Evolutionary conservation across 345 rosid genomes (phyloP).

Genomic region (Pistacia atlantica): DNA sequence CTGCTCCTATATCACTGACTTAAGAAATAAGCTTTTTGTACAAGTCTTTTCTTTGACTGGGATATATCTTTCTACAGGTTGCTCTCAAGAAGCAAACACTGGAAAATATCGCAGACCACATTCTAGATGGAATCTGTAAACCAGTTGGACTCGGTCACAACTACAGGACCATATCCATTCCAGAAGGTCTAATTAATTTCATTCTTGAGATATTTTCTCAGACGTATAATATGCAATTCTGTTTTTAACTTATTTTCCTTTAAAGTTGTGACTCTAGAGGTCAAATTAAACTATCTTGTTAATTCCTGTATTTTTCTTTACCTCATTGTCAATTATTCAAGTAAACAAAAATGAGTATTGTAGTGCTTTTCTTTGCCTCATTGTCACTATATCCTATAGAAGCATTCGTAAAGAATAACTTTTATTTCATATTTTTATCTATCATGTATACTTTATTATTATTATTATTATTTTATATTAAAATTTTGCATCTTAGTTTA

Average conservation of each 20-base stretch:
- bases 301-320: background rate
- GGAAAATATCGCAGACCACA: conserved; percentile 84
- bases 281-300: background rate
- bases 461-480: too few relatives aligned
- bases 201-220: conserved; percentile 75
- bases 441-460: too few relatives aligned
- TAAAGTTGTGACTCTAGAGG: background rate
- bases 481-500: too few relatives aligned
- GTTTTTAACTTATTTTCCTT: background rate
- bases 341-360: too few relatives aligned
- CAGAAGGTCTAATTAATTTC: conserved; percentile 97
- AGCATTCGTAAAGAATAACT: too few relatives aligned
- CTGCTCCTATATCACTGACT: background rate
- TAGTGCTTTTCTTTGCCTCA: too few relatives aligned
- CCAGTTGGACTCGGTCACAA: conserved; percentile 73
- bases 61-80: conserved; percentile 50
- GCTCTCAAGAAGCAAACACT: conserved; percentile 72
- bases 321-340: too few relatives aligned
- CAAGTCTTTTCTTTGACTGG: background rate
- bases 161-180: conserved; percentile 85
- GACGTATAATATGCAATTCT: background rate
- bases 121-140: conserved; percentile 76
- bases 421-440: too few relatives aligned
- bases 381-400: too few relatives aligned
- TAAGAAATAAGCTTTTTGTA: background rate